Base-by-base conservation (phyloP, 805 yeast genomes). In the Wickerhamomyces chambardii region DNA sequence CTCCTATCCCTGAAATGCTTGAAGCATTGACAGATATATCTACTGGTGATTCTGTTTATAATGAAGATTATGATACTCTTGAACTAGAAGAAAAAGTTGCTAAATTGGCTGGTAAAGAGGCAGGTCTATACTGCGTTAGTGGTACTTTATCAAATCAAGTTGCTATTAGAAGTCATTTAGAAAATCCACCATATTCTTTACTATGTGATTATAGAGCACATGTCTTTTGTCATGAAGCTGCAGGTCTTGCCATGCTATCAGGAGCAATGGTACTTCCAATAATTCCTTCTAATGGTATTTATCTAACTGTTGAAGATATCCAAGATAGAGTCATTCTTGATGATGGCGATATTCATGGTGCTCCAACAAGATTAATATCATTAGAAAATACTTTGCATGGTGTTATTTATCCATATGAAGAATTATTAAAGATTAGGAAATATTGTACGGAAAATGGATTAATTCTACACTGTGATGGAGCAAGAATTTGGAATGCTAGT, bases 101-200 rank as follows among this genome's bases (percentile, higher is more conserved):
- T 6, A 59, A 64, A 17, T 46, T 87, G 37, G 68, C 94, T 6
- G 95, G 94, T 15, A 84, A 80, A 47, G 84, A 78, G 45, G 82
- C 85, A 1, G 96, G 84, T 11, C 55, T 86, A 35, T 89, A 68
- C 58, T 85, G 94, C 59, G 85, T 78, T 16, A 81, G 94, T 17
- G 97, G 97, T 31, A 90, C 97, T 6, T 59, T 89, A 58, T 80
- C 95, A 10, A 89, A 89, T 60, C 97, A 89, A 59, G 68, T 89
- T 41, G 96, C 81, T 14, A 55, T 89, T 31, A 68, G 96, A 50
- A 65, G 86, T 5, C 84, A 81, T 45, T 61, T 90, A 32, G 58
- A 56, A 41, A 90, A 83, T 51, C 96, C 96, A 15, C 95, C 95
- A 3, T 78, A 79, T 61, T 73, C 89, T n/a, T 66, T 90, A 18